phyloP scores from a whole-genome alignment of 768 basidiomycete species.

The Agaricus blazei region DNA sequence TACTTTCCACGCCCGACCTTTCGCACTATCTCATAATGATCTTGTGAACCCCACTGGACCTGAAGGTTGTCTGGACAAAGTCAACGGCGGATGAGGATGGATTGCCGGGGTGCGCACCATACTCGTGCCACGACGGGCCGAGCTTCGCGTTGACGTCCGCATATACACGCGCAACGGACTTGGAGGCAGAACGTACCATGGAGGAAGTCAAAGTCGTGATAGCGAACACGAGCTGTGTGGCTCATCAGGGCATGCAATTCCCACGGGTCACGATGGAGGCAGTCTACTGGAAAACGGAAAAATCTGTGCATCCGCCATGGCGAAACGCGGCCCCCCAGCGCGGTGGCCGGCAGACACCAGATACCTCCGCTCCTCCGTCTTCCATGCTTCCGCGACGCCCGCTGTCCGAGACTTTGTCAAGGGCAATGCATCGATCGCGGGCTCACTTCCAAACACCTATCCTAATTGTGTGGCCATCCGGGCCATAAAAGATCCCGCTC shows the following conservation, averaged over 20 bases:
- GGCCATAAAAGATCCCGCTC: conserved; percentile 44
- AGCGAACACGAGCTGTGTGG: conserved; percentile 10
- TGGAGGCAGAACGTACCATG: conserved; percentile 70
- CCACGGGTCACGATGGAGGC: conserved; percentile 17
- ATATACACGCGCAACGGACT: conserved; percentile 85
- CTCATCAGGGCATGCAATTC: conserved; percentile 19
- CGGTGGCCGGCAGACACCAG: conserved; percentile 5
- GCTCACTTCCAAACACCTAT: conserved; percentile 12
- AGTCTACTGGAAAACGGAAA: background rate
- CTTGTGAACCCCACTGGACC: conserved; percentile 96
- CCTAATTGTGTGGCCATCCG: conserved; percentile 46
- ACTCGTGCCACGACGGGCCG: conserved; percentile 93
- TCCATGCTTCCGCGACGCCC: conserved; percentile 19
- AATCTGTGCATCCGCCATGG: background rate
- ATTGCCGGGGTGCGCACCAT: conserved; percentile 50
- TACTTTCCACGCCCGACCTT: conserved; percentile 97
- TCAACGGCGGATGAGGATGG: conserved; percentile 17
- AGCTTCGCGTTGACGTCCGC: conserved; percentile 82
- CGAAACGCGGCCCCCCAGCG: background rate
- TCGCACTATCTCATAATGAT: conserved; percentile 96
- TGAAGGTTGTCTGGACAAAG: conserved; percentile 76
- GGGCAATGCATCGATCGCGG: conserved; percentile 14
- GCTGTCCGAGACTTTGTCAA: conserved; percentile 34
- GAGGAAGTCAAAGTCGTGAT: conserved; percentile 13
- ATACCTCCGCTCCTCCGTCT: conserved; percentile 6